Conservation (phyloP, 805 yeast species). For the Yamadazyma insecticola region DNA sequence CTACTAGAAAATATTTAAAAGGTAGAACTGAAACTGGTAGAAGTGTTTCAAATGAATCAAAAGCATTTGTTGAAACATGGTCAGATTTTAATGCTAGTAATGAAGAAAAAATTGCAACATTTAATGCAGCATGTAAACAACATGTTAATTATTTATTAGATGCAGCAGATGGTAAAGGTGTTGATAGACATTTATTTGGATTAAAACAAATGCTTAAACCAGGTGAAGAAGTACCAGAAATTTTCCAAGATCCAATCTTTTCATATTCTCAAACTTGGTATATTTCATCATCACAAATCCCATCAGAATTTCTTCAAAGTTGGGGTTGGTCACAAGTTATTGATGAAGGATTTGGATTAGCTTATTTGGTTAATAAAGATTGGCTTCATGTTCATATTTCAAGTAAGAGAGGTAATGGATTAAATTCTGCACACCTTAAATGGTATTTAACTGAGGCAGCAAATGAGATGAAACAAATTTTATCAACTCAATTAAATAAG, state of each 20-base stretch:
- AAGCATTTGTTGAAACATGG: slow-evolving; percentile 72
- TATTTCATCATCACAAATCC: slow-evolving; percentile 83
- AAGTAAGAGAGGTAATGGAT: slow-evolving; percentile 58
- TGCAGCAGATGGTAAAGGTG: slow-evolving; percentile 84
- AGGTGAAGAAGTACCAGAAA: slow-evolving; percentile 58
- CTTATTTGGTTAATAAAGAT: slow-evolving; percentile 85
- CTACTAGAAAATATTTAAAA: slow-evolving; percentile 80
- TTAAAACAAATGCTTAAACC: slow-evolving; percentile 63
- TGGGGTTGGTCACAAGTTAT: slow-evolving; percentile 96
- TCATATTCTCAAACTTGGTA: slow-evolving; percentile 80
- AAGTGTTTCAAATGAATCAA: slow-evolving; percentile 69
- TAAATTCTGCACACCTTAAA: slow-evolving; percentile 54
- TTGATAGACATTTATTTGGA: slow-evolving; percentile 92
- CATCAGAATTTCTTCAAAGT: slow-evolving; percentile 75
- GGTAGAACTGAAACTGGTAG: slow-evolving; percentile 97
- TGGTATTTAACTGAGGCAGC: slow-evolving; percentile 75
- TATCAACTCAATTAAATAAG: slow-evolving; percentile 39
- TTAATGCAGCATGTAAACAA: slow-evolving; percentile 65
- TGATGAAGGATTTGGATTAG: slow-evolving; percentile 90
- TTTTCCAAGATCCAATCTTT: slow-evolving; percentile 74
- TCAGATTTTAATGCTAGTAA: slow-evolving; percentile 46
- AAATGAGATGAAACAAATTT: slow-evolving; percentile 69
- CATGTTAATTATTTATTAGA: slow-evolving; percentile 70
- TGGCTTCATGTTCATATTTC: slow-evolving; percentile 84
- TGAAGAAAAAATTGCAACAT: slow-evolving; percentile 58